Base-by-base conservation (phyloP, 129 eudicot species). In the Ambrosia trifida region DNA sequence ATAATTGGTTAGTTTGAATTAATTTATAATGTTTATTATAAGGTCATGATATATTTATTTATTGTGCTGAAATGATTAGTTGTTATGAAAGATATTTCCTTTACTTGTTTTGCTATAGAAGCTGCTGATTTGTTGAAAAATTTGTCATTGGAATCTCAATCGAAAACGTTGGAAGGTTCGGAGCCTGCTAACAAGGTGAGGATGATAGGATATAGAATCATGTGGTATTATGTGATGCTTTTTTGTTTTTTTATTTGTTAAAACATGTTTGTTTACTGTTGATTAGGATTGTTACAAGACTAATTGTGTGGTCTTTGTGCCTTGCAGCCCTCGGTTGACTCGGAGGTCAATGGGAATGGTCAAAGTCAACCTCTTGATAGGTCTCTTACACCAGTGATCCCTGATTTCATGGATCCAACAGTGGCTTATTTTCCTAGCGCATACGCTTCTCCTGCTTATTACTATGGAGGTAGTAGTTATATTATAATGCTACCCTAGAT, bases 111-210 rank as follows among this genome's bases (percentile, higher is more conserved):
- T 83, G 53, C 60, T 20, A 40, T 51, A 91, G 97, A 91, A 72
- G 79, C 97, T 52, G 85, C 93, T 18, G 97, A 86, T 66, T 82
- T 88, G 83, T 47, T 91, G 80, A 88, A 91, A 71, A 88, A 88
- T n/a, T 36, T 91, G 40, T 80, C 93, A 2, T 70, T 91, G 82
- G 97, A 91, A 61, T 68, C 95, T 12, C 89, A 82, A 49, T 12
- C 83, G 5, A 91, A 88, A 75, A 53, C 82, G 38, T 66, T 83
- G 69, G 95, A 88, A 46, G 74, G 72, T 41, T 72, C 87, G 0
- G 97, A 84, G 67, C 50, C 95, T 11, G 69, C 80, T 5, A 91
- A 88, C 70, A 88, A 88, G 62, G 59, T 52, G 31, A 52, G 19
- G 31, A 52, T 40, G 9, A 40, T 40, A 36, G 10, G 43, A 38